Base-by-base conservation (phyloP, 2,329 filamentous ascomycete genomes). In the Alternaria gansuensis region DNA sequence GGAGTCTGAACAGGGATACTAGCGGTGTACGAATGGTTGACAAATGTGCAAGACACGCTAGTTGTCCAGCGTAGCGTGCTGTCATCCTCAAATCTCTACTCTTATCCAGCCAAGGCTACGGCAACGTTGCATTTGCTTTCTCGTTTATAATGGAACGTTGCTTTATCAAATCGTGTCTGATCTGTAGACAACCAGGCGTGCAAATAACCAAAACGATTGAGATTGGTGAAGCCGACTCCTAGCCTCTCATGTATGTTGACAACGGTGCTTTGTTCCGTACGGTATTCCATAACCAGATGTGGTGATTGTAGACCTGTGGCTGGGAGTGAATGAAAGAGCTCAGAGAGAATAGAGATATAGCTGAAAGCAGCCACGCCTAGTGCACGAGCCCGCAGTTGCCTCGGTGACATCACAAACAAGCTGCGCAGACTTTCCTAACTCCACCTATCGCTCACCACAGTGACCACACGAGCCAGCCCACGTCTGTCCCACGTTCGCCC, bases 401-500 rank as follows among this genome's bases (percentile, higher is more conserved):
- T 66, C 50, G 63, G 63, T 66, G 63, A 66, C 63, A 66, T 66
- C 63, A 66, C 63, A 64, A 64, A 66, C 63, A 66, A 65, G 60
- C 61, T 51, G 44, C 50, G 44, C 60, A 59, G 53, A 62, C 45
- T 62, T 65, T 60, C 52, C 48, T 34, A 40, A 45, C 54, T 59
- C 58, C 51, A 58, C 58, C 43, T 44, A 49, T 40, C 14, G 26
- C 46, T 29, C 40, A 53, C 26, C 44, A 34, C 29, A 34, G 44
- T 9, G 44, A 48, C 31, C 48, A 50, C 49, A 54, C 37, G 43
- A 49, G 45, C 31, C 51, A 51, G 29, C 43, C 39, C 46, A 50
- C 28, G 31, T 45, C 39, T 44, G 26, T 39, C 36, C 39, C 39
- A 50, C 45, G 24, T 44, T 50, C 50, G 23, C 21, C 40, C 40